Percentiles rank a stretch among this genome's conserved stretches.
These are phyloP conservation scores for Microbotryum violaceum DNA, from an alignment of 1,284 basidiomycete species.

Conservation along the genomic window DNA sequence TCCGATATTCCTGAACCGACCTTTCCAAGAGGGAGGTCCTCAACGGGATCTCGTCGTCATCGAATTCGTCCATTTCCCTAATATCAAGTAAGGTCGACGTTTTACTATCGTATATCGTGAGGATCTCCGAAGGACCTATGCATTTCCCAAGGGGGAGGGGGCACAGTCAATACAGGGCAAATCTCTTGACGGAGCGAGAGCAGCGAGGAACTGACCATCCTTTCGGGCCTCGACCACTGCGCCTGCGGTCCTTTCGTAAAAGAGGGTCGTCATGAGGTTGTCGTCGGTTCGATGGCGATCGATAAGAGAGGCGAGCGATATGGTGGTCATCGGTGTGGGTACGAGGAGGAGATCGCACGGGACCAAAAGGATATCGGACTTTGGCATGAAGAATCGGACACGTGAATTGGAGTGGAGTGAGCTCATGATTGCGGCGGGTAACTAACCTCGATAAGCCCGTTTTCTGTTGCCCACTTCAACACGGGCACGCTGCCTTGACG, in stretches of 20 bases:
- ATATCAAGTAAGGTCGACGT: conserved; percentile 29
- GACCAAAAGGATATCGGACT: conserved; percentile 77
- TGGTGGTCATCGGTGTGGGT: conserved; percentile 37
- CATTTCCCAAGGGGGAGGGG: not conserved
- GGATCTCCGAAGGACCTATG: conserved; percentile 25
- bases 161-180: not conserved
- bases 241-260: conserved; percentile 51
- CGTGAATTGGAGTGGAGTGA: not conserved
- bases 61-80: conserved; percentile 34
- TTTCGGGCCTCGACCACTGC: conserved; percentile 29
- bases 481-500: conserved; percentile 18
- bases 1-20: conserved; percentile 12
- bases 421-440: not conserved
- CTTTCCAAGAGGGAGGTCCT: conserved; percentile 32
- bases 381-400: not conserved
- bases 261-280: conserved; percentile 67
- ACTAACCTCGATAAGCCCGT: conserved; percentile 31
- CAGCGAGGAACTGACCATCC: conserved; percentile 22
- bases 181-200: not conserved
- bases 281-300: conserved; percentile 70
- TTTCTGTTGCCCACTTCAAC: conserved; percentile 30
- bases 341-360: conserved; percentile 78
- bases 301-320: conserved; percentile 62
- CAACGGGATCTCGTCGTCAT: conserved; percentile 39
- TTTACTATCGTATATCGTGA: conserved; percentile 27